phyloP scores from a whole-genome alignment of 768 basidiomycete genomes.

The Russula dissimulans region DNA sequence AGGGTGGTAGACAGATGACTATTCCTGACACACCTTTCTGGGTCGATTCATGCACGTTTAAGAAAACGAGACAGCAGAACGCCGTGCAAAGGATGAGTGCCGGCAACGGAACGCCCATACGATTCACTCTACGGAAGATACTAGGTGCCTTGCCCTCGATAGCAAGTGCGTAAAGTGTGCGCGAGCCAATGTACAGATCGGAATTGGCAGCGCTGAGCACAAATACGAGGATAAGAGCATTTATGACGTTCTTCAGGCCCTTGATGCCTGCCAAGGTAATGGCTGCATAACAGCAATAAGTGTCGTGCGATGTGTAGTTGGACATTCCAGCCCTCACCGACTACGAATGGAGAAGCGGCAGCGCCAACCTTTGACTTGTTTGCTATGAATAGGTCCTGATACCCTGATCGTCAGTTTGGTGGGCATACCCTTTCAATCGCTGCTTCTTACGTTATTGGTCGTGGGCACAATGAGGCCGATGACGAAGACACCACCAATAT shows the following conservation, averaged over 20 bases:
- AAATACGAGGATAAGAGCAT: slow-evolving; percentile 53
- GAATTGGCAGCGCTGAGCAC: slow-evolving; percentile 55
- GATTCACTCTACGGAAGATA: slow-evolving; percentile 31
- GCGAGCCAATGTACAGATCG: slow-evolving; percentile 47
- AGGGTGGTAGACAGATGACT: background rate
- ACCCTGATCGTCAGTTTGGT: background rate
- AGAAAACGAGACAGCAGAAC: slow-evolving; percentile 50
- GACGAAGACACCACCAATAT: slow-evolving; percentile 61
- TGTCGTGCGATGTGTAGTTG: background rate
- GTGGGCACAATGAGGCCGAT: slow-evolving; percentile 65
- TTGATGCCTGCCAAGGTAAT: slow-evolving; percentile 44
- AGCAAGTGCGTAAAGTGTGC: slow-evolving; percentile 39
- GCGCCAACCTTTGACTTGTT: slow-evolving; percentile 36
- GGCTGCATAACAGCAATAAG: slow-evolving; percentile 20
- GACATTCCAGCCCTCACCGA: slow-evolving; percentile 27
- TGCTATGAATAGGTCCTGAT: slow-evolving; percentile 29
- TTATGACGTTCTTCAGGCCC: slow-evolving; percentile 54
- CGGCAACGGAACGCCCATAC: slow-evolving; percentile 29
- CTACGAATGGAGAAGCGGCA: slow-evolving; percentile 58
- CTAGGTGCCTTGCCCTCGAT: slow-evolving; percentile 39
- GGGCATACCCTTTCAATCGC: background rate
- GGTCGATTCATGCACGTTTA: slow-evolving; percentile 43
- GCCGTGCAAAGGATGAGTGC: slow-evolving; percentile 43
- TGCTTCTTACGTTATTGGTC: slow-evolving; percentile 35
- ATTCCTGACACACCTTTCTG: slow-evolving; percentile 34